Evolutionary conservation across 805 yeast genomes (phyloP).

Genomic region (Sungouiella thailandica): DNA sequence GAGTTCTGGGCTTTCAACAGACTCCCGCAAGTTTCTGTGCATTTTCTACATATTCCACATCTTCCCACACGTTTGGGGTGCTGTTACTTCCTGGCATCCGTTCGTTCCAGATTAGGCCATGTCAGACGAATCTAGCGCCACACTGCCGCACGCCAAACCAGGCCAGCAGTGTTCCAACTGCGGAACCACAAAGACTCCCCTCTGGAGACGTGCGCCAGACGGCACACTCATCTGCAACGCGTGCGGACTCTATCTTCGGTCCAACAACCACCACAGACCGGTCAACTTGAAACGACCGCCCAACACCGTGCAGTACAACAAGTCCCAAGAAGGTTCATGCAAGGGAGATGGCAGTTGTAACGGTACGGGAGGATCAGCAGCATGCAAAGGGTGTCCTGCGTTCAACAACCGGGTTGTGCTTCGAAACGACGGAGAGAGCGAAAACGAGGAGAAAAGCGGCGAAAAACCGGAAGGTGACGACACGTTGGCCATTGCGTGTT

Average conservation of each 20-base stretch:
- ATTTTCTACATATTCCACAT: too few species aligned
- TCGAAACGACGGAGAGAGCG: slow-evolving; percentile 13
- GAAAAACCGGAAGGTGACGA: slow-evolving; percentile 19
- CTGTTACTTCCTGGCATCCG: too few species aligned
- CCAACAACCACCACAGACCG: slow-evolving; percentile 62
- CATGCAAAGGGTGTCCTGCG: slow-evolving; percentile 82
- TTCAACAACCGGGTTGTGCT: slow-evolving; percentile 62
- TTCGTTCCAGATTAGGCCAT: too few species aligned
- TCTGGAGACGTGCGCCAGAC: slow-evolving; percentile 56
- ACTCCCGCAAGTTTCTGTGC: too few species aligned
- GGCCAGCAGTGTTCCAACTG: slow-evolving; percentile 42
- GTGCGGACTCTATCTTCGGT: slow-evolving; percentile 54
- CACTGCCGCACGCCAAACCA: too few species aligned
- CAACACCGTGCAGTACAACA: slow-evolving; percentile 39
- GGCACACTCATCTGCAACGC: slow-evolving; percentile 56
- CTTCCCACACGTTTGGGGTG: too few species aligned
- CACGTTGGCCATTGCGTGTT: slow-evolving; percentile 67
- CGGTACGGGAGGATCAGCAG: slow-evolving; percentile 80
- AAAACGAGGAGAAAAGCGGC: not conserved
- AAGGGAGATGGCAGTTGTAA: slow-evolving; percentile 77
- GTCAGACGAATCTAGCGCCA: too few species aligned
- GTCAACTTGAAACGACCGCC: slow-evolving; percentile 59
- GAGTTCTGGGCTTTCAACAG: too few species aligned
- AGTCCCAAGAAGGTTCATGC: slow-evolving; percentile 52
- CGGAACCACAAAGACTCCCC: slow-evolving; percentile 51